Base-by-base conservation (phyloP, 1,139 yeast genomes). In the Diutina neorugosa region DNA sequence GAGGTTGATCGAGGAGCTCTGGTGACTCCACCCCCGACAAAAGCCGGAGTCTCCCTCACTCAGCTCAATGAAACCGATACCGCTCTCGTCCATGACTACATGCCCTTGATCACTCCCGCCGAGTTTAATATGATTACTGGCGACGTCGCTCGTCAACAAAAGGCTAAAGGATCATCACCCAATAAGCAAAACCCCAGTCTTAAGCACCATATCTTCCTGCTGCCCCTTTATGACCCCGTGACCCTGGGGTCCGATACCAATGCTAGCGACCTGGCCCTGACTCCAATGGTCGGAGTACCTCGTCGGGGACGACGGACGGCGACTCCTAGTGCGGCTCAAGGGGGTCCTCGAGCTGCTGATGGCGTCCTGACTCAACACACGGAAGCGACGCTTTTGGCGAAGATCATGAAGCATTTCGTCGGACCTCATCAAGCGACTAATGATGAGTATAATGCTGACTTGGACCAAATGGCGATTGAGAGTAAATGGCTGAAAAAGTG, bases 221-320 rank as follows among this genome's bases (percentile, higher is more conserved):
- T 66, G 55, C 59, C 77, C 14, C 63, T 74, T 27, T 74, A 74
- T 57, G 78, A 73, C 53, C 58, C 62, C 46, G 59, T 62, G n/a
- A 70, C 76, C 1, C 70, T 76, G 1, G 78, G 77, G 0, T 71
- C 77, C 0, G 78, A 74, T 55, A 68, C 76, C 3, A 69, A 69
- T 56, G 62, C 59, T 12, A 46, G 50, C 14, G 50, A 46, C 11
- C 27, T 34, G 40, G 37, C 37, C n/a, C 50, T 46, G 50, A 16
- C 41, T 1, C 37, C 37, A 2, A 37, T 18, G 14, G 50, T 27
- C 8, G 50, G 50, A n/a, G 40, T 46, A 2, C 37, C 37, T 2
- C 16, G 50, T 4, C 19, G 50, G 8, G 50, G 50, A 16, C 9
- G 50, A 16, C 50, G 50, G 9, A 46, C 50, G 1, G 50, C 50